Conservation (phyloP, 176 grass and related monocot genomes). For the Hsuehochloa calcarea region DNA sequence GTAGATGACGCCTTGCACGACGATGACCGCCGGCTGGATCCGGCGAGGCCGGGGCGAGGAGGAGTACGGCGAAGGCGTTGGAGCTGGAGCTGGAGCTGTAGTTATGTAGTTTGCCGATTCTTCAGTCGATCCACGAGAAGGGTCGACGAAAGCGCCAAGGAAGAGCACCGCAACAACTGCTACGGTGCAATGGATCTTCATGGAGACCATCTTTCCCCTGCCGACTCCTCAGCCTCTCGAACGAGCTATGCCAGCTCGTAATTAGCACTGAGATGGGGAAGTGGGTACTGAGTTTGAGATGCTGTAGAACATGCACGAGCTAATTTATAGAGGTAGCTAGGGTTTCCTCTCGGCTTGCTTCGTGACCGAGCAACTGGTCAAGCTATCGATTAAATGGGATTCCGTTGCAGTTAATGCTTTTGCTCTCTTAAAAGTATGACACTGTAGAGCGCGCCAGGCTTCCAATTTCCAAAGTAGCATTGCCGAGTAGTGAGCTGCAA, state of each 20-base stretch:
- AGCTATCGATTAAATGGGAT: conserved; percentile 16
- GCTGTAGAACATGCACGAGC: background rate
- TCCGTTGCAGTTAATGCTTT: conserved; percentile 26
- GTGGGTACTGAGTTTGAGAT: background rate
- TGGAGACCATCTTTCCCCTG: background rate
- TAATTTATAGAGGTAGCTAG: conserved; percentile 35
- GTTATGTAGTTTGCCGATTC: no score
- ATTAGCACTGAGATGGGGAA: background rate
- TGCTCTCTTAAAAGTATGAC: conserved; percentile 11
- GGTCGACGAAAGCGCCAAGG: background rate
- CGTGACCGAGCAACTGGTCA: conserved; percentile 18
- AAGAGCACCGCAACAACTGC: background rate
- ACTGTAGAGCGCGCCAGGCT: background rate
- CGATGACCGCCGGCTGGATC: conserved; percentile 36
- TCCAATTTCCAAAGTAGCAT: background rate
- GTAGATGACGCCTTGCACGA: conserved; percentile 46
- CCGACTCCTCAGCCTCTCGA: background rate
- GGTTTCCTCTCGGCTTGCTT: conserved; percentile 21
- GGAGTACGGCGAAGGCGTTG: background rate
- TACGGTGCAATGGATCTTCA: background rate
- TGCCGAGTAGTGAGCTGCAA: background rate
- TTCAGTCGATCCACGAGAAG: background rate
- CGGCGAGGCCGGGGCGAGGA: background rate
- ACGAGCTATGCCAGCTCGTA: background rate
- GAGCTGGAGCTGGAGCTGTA: background rate